A percentile compares a stretch with the other conserved stretches of the same genome.
phyloP scores from a whole-genome alignment of 257 asterid genomes.

The Nicotiana sylvestris region DNA sequence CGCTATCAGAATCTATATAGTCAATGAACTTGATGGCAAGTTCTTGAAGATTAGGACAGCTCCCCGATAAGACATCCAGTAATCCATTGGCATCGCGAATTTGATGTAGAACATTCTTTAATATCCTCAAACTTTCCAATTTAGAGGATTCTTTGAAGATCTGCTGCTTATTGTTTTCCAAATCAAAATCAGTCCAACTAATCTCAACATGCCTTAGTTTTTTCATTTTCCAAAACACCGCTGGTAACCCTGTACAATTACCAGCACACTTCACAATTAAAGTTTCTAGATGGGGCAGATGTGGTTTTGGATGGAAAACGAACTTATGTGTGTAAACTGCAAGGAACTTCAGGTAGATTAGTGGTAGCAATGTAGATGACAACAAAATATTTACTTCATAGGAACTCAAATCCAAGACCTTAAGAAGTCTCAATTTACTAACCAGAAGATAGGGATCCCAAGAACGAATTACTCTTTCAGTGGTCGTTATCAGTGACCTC shows the following conservation, averaged over 20 bases:
- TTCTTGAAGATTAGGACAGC: too few species aligned
- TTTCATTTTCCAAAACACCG: not conserved
- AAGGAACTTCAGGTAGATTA: not conserved
- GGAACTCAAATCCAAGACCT: not conserved
- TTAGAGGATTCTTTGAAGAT: not conserved
- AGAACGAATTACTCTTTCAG: too few species aligned
- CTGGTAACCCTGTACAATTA: too few species aligned
- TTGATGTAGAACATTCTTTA: too few species aligned
- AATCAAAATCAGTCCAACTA: not conserved
- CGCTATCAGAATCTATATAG: too few species aligned
- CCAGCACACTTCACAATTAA: not conserved
- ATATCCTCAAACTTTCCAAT: not conserved
- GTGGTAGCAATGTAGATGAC: not conserved
- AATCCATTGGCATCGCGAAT: too few species aligned
- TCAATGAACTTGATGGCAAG: too few species aligned
- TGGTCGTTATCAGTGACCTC: not conserved
- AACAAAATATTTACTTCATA: accelerated
- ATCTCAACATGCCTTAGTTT: not conserved
- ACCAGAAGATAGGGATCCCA: not conserved
- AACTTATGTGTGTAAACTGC: accelerated
- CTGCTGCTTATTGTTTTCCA: not conserved
- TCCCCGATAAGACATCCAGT: too few species aligned
- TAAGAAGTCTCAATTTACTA: not conserved
- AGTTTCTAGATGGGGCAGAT: not conserved
- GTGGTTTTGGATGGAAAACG: not conserved